Evolutionary conservation across 2,329 filamentous ascomycete species (phyloP), one percentile per base, ranked within the genome.

Genomic region (Xylaria sp.): DNA sequence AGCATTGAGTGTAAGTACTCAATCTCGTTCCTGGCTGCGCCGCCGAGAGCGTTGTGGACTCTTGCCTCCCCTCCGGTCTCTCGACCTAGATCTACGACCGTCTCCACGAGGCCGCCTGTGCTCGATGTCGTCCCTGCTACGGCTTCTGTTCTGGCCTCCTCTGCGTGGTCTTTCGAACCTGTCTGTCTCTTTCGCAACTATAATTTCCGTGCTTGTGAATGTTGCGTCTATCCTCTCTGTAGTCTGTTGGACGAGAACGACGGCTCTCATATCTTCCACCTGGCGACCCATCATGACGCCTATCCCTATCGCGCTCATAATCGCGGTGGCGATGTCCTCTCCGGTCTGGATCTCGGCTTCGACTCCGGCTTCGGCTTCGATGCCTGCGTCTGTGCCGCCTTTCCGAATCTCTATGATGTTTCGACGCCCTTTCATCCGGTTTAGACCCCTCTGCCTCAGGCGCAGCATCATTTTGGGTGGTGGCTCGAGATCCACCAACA

Each of bases 221-320:
- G 86, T 81, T 10, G 83, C 84, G 63, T 85, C 82, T 58, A 80
- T 81, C 36, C 78, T 83, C 54, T 78, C 68, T 84, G 83, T 67
- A 90, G 77, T 67, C 84, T 80, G 67, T 81, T n/a, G 68, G 58
- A 48, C 66, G 69, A 66, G 75, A 58, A 25, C 56, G 72, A 41
- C 64, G 64, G 13, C 68, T 49, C 20, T 75, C 76, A 10, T 76
- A 70, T 63, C 71, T 71, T 36, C 72, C 69, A 61, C 70, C 74
- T 25, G 76, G 76, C 57, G 76, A 79, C 58, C 75, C 73, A 49
- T 78, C 74, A 12, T 72, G 74, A 54, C 69, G 73, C 56, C 77
- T 73, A 54, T 76, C 73, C n/a, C 71, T 69, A 25, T 69, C 72
- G 60, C 74, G 64, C 23, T 75, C 73, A 51, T 74, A 71, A 28